Evolutionary conservation across 1,284 basidiomycete species (phyloP), one percentile per base, ranked within the genome.

Genomic region (Peniophora sp.): DNA sequence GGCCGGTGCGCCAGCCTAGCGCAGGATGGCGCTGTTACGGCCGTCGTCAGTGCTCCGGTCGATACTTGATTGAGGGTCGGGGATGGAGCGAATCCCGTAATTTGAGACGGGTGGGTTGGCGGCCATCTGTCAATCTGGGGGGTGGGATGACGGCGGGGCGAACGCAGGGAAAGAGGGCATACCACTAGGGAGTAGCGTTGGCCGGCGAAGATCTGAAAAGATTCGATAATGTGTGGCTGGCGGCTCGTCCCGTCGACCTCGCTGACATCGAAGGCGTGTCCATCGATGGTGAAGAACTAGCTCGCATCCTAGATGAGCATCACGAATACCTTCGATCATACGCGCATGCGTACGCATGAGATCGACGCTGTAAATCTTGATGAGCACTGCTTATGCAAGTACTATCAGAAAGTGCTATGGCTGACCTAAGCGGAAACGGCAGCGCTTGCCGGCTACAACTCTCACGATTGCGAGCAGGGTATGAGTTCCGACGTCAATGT

Each of bases 21-120:
- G 70, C 27, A 83, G 57, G 51, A 84, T 77, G 2, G 78, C 82
- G 15, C 67, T 65, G 56, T 77, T 78, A 43, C 71, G 57, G 3
- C 72, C 72, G 9, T 63, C 64, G 0, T 51, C 58, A 53, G 17
- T 67, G 37, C 5, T 41, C 6, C 15, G 5, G 2, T 66, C 20
- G 11, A 54, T 62, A 35, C 75, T 43, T 0, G 58, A 32, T 42
- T 68, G 59, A 47, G 64, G 43, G 17, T 68, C 64, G 0, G 57
- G 55, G 2, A 72, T 54, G 52, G 27, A 5, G 27, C 27, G 27
- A 12, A 32, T 32, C 27, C 66, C 68, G 51, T 68, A 69, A 48
- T 67, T 67, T 42, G 55, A 56, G 3, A 64, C 58, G 14, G 56
- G 45, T 52, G 64, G 59, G 47, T 60, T 51, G 10, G 71, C 68